Percentiles rank a stretch among this genome's conserved stretches.
Conservation (phyloP, 2,329 filamentous ascomycete species). For the Colletotrichum cordylinicola region DNA sequence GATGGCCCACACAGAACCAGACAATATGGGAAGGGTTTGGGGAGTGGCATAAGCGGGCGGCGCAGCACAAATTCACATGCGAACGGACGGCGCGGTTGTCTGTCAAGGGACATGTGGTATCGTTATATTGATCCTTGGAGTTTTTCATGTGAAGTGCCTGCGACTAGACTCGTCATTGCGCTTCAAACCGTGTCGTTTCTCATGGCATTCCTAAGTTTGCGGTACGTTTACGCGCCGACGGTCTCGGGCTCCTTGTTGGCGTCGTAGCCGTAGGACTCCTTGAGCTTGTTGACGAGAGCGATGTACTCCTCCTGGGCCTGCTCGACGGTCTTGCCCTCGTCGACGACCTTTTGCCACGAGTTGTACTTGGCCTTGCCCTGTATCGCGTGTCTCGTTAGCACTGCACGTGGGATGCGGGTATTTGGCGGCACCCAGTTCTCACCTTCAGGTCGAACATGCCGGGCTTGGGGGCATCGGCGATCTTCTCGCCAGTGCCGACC, state of each 20-base stretch:
- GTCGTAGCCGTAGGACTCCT: slow-evolving; percentile 73
- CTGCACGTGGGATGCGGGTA: background rate
- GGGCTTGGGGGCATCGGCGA: slow-evolving; percentile 60
- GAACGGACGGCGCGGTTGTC: background rate
- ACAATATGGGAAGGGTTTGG: slow-evolving; percentile 60
- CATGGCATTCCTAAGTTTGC: background rate
- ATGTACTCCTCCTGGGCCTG: slow-evolving; percentile 82
- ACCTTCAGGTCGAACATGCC: slow-evolving; percentile 77
- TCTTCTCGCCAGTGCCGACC: slow-evolving; percentile 61
- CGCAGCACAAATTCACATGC: background rate
- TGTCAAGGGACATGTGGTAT: slow-evolving; percentile 7
- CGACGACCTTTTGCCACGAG: slow-evolving; percentile 75
- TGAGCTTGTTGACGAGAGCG: slow-evolving; percentile 72
- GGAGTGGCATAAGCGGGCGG: background rate
- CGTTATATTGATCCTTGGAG: slow-evolving; percentile 15
- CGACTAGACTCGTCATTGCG: background rate
- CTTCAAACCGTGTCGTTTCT: slow-evolving; percentile 16
- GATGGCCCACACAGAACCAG: slow-evolving; percentile 61
- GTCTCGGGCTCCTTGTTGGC: slow-evolving; percentile 67
- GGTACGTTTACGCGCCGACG: slow-evolving; percentile 42
- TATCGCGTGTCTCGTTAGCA: slow-evolving; percentile 10
- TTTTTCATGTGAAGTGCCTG: background rate
- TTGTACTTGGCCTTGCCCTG: slow-evolving; percentile 82
- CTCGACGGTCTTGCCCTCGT: slow-evolving; percentile 66
- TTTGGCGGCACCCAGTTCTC: slow-evolving; percentile 27